These are phyloP conservation scores for Beta macrorhiza DNA, from an alignment of 179 eudicot genomes.

Conservation along the genomic window DNA sequence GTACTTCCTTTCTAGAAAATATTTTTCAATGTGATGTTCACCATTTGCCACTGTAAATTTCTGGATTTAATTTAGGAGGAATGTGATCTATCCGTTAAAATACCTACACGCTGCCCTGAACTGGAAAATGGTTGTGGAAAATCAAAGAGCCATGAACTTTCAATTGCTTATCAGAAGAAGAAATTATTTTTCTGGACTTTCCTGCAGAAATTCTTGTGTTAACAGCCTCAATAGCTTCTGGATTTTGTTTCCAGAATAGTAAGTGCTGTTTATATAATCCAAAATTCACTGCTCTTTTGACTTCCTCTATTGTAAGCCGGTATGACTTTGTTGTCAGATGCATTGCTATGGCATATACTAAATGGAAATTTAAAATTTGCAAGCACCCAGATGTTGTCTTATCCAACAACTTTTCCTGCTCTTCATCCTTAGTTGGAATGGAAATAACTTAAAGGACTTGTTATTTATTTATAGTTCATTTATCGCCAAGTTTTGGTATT, in stretches of 20 bases:
- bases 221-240: not conserved
- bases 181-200: not conserved
- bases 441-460: not conserved
- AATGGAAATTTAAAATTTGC: not conserved
- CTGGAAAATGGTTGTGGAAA: not conserved
- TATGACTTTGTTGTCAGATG: not conserved
- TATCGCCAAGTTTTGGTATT: not conserved
- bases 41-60: not conserved
- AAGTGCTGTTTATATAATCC: not conserved
- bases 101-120: not conserved
- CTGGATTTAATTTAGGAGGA: not conserved
- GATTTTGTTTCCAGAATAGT: not conserved
- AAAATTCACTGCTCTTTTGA: not conserved
- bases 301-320: not conserved
- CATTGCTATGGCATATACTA: not conserved
- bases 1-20: not conserved
- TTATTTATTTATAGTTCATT: not conserved
- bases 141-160: not conserved
- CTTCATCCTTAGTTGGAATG: not conserved
- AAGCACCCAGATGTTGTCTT: not conserved
- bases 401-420: constrained; percentile 1
- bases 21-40: not conserved
- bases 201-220: not conserved
- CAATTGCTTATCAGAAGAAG: not conserved
- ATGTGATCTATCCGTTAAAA: not conserved